Percentiles rank a stretch among this genome's conserved stretches.
Evolutionary conservation across 371 early-diverging fungal genomes (phyloP).

Genomic region (Sporodiniella umbellata): DNA sequence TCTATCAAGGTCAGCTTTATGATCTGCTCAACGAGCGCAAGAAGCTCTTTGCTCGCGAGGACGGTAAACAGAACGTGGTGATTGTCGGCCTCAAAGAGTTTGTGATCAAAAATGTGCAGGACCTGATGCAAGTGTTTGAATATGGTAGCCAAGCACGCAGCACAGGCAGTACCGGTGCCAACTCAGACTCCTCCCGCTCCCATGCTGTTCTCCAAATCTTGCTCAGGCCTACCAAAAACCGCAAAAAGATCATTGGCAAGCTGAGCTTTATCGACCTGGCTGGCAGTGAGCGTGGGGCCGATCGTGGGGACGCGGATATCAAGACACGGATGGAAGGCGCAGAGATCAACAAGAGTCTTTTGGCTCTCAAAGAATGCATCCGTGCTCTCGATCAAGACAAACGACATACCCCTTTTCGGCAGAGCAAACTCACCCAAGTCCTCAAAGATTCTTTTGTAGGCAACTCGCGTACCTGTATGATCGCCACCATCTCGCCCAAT

Average conservation of each 20-base stretch:
- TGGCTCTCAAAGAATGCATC: constrained; percentile 98
- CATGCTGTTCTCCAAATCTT: constrained; percentile 93
- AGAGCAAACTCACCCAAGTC: constrained; percentile 96
- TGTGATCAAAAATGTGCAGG: constrained; percentile 78
- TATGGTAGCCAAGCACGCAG: constrained; percentile 86
- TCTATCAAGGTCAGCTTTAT: constrained; percentile 95
- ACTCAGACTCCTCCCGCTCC: constrained; percentile 76
- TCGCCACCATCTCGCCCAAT: constrained; percentile 96
- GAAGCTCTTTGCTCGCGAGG: constrained; percentile 91
- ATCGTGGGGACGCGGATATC: constrained; percentile 89
- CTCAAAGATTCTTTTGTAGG: constrained; percentile 98
- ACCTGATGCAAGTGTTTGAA: constrained; percentile 90
- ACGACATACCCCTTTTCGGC: constrained; percentile 95
- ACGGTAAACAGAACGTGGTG: constrained; percentile 91
- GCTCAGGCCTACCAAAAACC: constrained; percentile 55
- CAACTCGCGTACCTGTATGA: constrained; percentile 96
- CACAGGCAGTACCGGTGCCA: constrained; percentile 87
- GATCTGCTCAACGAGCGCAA: constrained; percentile 91
- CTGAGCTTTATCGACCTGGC: constrained; percentile 90
- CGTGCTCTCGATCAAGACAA: constrained; percentile 95
- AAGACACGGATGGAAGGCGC: constrained; percentile 97
- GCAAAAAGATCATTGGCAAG: constrained; percentile 60
- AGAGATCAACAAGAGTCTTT: constrained; percentile 98
- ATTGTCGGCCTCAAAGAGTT: constrained; percentile 87
- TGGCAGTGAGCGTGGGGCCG: constrained; percentile 93